Evolutionary conservation across 1,284 basidiomycete genomes (phyloP), one percentile per base, ranked within the genome.

Genomic region (Ustilago hordei): DNA sequence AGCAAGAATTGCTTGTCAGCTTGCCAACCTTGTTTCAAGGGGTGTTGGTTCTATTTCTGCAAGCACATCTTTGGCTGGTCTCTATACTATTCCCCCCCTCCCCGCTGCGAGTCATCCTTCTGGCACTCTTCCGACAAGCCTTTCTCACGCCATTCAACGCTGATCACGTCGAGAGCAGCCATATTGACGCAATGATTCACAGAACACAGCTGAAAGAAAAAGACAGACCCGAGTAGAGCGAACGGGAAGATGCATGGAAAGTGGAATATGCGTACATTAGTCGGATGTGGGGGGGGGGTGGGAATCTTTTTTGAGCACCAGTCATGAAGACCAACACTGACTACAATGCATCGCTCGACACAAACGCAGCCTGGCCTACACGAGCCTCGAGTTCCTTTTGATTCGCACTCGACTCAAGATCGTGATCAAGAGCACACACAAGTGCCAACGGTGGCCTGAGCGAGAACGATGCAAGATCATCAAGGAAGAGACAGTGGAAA

Each of bases 231-330:
- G 61, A 57, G 43, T 35, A 38, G 23, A 55, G 55, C 57, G 64
- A 64, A 68, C 64, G 64, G 58, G 55, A 73, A 73, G 70, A 73
- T 73, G 70, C 70, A 67, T 57, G 69, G 55, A 55, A 62, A 65
- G 70, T 66, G 57, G 61, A 67, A 72, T 73, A 73, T 73, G 70
- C 70, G 64, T 73, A 73, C 70, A 73, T 67, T 60, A 61, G 70
- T 64, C 69, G 69, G 45, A 71, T 71, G 60, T 31, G 50, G 55
- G 55, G 64, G 70, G 19, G 19, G 1, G 19, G 55, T 41, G 69
- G 70, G 57, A 67, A 73, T 67, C 64, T 67, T 60, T 28, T 60
- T 23, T 67, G 70, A 64, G 64, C 70, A 73, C 70, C 57, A 64
- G 61, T 72, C 69, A 43, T 36, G 50, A 48, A 56, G 47, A 45